Evolutionary conservation across 2,329 filamentous ascomycete genomes (phyloP).

Genomic region (Colletotrichum costaricense): DNA sequence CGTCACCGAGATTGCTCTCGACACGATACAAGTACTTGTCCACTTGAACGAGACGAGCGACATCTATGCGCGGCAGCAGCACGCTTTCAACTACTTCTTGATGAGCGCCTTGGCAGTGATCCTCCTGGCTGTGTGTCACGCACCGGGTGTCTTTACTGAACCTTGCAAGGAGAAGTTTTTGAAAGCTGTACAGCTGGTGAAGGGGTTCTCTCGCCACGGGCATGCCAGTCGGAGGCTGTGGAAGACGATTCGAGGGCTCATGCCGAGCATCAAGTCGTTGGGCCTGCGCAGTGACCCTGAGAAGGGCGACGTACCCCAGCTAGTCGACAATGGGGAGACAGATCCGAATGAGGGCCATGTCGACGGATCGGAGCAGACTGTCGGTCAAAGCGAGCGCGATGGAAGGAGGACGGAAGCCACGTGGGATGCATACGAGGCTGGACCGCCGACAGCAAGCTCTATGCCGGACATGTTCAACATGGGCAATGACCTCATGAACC

Average conservation of each 20-base stretch:
- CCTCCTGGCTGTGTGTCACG: conserved; percentile 58
- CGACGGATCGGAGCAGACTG: background rate
- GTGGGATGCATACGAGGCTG: conserved; percentile 15
- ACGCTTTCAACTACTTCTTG: conserved; percentile 54
- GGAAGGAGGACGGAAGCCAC: background rate
- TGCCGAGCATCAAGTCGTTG: conserved; percentile 45
- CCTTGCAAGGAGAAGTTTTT: conserved; percentile 46
- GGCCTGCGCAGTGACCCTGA: conserved; percentile 38
- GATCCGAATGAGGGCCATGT: conserved; percentile 23
- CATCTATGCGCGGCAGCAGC: conserved; percentile 51
- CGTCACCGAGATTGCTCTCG: conserved; percentile 51
- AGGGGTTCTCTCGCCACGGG: conserved; percentile 46
- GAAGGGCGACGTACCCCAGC: background rate
- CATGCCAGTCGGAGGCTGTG: conserved; percentile 46
- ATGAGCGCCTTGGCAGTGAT: conserved; percentile 52
- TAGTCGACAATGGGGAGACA: conserved; percentile 16
- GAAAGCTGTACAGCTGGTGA: conserved; percentile 46
- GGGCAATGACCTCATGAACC: conserved; percentile 47
- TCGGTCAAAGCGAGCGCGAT: background rate
- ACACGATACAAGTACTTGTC: conserved; percentile 48
- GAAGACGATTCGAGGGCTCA: conserved; percentile 48
- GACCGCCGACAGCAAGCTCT: conserved; percentile 12
- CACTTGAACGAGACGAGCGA: conserved; percentile 49
- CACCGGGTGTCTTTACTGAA: conserved; percentile 53
- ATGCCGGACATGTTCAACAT: conserved; percentile 49